Evolutionary conservation across 768 basidiomycete species (phyloP).

Genomic region (Suillus variegatus): DNA sequence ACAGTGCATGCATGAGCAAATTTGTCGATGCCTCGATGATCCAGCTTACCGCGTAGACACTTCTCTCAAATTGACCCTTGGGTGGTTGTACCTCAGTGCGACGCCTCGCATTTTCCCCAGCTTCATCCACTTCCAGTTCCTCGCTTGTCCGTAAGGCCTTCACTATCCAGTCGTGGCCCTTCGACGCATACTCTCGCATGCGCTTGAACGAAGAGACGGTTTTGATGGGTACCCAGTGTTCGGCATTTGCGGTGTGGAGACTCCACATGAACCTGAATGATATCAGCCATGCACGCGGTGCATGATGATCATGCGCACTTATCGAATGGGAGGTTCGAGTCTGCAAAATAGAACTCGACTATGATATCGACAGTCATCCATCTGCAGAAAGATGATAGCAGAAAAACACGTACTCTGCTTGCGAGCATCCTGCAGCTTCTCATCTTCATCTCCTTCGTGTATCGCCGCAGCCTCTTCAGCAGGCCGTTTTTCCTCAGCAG

Average conservation of each 20-base stretch:
- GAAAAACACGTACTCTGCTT: conserved; percentile 50
- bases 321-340: conserved; percentile 93
- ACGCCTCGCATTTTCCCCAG: conserved; percentile 72
- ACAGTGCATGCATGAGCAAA: conserved; percentile 10
- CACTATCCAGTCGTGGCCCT: conserved; percentile 70
- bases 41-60: conserved; percentile 81
- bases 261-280: conserved; percentile 89
- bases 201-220: conserved; percentile 94
- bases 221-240: conserved; percentile 89
- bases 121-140: conserved; percentile 73
- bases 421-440: conserved; percentile 48
- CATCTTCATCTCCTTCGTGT: conserved; percentile 38
- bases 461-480: conserved; percentile 21
- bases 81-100: conserved; percentile 75
- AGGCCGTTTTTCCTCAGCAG: conserved; percentile 11
- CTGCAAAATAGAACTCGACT: conserved; percentile 98
- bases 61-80: conserved; percentile 78
- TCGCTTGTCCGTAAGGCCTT: conserved; percentile 58
- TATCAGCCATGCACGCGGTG: not conserved
- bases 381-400: not conserved
- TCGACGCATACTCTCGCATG: conserved; percentile 71
- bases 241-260: conserved; percentile 72
- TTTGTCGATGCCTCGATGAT: conserved; percentile 1
- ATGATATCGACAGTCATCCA: not conserved
- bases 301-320: conserved; percentile 45